Percentiles rank a stretch among this genome's conserved stretches.
Evolutionary conservation across 495 filamentous ascomycete species (phyloP).

Genomic region (Aspergillus biplanus): DNA sequence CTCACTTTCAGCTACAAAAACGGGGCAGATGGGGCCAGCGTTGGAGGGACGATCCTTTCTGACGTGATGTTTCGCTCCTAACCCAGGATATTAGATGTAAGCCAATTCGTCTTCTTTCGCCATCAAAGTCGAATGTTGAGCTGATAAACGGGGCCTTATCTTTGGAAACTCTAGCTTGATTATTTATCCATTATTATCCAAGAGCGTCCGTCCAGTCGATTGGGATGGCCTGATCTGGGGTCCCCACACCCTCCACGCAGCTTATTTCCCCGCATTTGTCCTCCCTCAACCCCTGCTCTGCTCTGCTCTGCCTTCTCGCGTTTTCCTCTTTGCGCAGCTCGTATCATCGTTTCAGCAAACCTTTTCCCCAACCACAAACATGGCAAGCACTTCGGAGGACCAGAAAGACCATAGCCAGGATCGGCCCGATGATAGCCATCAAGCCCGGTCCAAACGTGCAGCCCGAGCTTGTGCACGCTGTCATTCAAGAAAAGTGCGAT

Average conservation of each 20-base stretch:
- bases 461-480: slow-evolving; percentile 23
- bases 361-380: neutral
- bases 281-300: neutral
- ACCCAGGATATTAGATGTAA: neutral
- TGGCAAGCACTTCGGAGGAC: neutral
- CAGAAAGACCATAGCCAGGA: slow-evolving; percentile 1
- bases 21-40: neutral
- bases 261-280: slow-evolving; percentile 17
- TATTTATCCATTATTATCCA: too few species aligned
- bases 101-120: too few species aligned
- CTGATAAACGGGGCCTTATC: neutral
- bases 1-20: neutral
- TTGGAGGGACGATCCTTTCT: neutral
- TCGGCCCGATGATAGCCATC: neutral
- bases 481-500: slow-evolving; percentile 24
- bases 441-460: slow-evolving; percentile 16
- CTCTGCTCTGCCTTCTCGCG: neutral
- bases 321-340: neutral
- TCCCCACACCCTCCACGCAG: slow-evolving; percentile 12
- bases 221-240: neutral
- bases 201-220: neutral
- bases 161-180: neutral
- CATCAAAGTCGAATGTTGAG: neutral
- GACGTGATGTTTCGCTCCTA: neutral
- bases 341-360: neutral